Conservation (phyloP, 768 basidiomycete species). For the Chalciporus piperatus region DNA sequence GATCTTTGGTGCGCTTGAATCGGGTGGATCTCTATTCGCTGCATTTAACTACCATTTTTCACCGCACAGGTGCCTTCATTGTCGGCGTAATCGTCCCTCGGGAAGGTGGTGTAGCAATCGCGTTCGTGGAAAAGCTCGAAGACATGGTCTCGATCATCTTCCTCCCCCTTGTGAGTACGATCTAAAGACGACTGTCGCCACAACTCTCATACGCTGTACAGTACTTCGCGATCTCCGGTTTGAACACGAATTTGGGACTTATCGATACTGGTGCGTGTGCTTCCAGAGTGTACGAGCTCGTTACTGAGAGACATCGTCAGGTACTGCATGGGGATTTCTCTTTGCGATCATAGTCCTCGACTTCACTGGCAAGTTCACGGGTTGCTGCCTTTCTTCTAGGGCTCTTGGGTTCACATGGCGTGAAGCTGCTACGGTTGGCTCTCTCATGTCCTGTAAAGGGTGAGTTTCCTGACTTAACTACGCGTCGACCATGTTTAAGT, state of each 20-base stretch:
- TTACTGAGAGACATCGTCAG: slow-evolving; percentile 30
- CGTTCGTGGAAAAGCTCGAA: slow-evolving; percentile 89
- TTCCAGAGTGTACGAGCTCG: too few species aligned
- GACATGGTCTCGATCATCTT: slow-evolving; percentile 92
- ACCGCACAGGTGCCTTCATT: slow-evolving; percentile 67
- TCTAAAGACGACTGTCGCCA: not conserved
- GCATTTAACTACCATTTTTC: not conserved
- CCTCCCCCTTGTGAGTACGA: slow-evolving; percentile 68
- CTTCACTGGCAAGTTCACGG: slow-evolving; percentile 87
- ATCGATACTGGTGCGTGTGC: slow-evolving; percentile 61
- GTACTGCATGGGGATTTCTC: slow-evolving; percentile 85
- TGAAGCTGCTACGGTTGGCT: slow-evolving; percentile 82
- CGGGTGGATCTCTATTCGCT: too few species aligned
- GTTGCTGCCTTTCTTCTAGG: slow-evolving; percentile 69
- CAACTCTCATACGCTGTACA: slow-evolving; percentile 25
- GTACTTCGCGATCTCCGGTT: slow-evolving; percentile 93
- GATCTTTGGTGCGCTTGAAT: slow-evolving; percentile 65
- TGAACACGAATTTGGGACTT: slow-evolving; percentile 87
- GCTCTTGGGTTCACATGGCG: slow-evolving; percentile 74
- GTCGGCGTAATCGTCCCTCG: slow-evolving; percentile 82
- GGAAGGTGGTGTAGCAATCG: slow-evolving; percentile 80
- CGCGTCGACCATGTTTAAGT: slow-evolving; percentile 4
- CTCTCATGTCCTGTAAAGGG: slow-evolving; percentile 97
- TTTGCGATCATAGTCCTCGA: slow-evolving; percentile 75
- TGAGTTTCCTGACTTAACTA: slow-evolving; percentile 33